Evolutionary conservation across 768 basidiomycete genomes (phyloP).

Genomic region (Candolleomyces aberdarensis): DNA sequence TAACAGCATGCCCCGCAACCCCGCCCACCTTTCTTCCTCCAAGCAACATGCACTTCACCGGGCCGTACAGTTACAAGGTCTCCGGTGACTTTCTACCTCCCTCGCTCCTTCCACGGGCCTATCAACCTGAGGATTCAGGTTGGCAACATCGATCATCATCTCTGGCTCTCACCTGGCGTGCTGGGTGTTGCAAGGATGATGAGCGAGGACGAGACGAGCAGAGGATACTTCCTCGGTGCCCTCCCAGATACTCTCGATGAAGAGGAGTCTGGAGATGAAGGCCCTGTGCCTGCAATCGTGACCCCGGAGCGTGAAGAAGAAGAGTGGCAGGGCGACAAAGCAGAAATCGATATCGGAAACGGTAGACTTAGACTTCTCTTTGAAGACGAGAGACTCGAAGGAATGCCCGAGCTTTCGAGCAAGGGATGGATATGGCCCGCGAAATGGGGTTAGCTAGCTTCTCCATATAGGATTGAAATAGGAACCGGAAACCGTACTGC

Average conservation of each 20-base stretch:
- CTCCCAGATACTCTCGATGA: background rate
- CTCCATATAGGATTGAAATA: background rate
- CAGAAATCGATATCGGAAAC: conserved; percentile 10
- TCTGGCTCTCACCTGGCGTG: conserved; percentile 1
- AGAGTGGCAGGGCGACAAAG: conserved; percentile 11
- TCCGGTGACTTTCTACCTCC: conserved; percentile 2
- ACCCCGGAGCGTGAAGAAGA: background rate
- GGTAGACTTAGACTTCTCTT: conserved; percentile 9
- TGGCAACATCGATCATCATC: conserved; percentile 4
- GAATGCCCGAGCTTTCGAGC: background rate
- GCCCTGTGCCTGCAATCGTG: background rate
- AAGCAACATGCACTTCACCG: background rate
- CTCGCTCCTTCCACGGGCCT: conserved; percentile 1
- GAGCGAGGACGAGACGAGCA: background rate
- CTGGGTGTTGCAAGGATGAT: background rate
- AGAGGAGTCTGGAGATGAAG: background rate
- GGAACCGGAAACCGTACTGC: background rate
- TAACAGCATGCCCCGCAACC: background rate
- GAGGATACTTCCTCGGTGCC: conserved; percentile 2
- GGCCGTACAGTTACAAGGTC: background rate
- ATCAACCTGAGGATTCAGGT: background rate
- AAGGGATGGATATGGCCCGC: background rate
- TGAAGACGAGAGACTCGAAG: conserved; percentile 8
- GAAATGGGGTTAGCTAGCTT: conserved; percentile 5
- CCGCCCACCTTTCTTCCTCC: background rate